phyloP scores from a whole-genome alignment of 768 basidiomycete genomes.

The Naganishia vaughanmartiniae region DNA sequence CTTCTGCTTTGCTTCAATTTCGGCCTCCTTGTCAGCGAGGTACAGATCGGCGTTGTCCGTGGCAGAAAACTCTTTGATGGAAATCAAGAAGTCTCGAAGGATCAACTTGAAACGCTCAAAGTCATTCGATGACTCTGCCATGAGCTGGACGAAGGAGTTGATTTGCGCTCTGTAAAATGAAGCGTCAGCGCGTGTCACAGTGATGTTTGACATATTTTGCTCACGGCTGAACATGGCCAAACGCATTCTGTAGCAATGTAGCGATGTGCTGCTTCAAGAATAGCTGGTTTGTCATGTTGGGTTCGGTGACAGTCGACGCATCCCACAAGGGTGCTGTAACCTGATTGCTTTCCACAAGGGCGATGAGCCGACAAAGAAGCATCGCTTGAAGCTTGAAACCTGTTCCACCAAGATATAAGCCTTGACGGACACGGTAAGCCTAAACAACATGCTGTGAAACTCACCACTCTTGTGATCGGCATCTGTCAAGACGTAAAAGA shows the following conservation, averaged over 20 bases:
- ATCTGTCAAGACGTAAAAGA: constrained; percentile 95
- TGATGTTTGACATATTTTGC: constrained; percentile 43
- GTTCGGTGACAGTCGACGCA: constrained; percentile 65
- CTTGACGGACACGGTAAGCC: background rate
- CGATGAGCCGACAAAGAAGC: constrained; percentile 89
- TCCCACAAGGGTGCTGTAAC: constrained; percentile 84
- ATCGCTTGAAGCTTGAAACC: constrained; percentile 91
- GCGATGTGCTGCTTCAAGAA: constrained; percentile 84
- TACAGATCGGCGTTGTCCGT: constrained; percentile 88
- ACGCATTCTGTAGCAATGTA: constrained; percentile 79
- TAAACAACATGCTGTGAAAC: constrained; percentile 24
- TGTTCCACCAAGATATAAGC: constrained; percentile 27
- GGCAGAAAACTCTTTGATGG: constrained; percentile 88
- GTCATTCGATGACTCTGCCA: constrained; percentile 54
- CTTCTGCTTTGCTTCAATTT: constrained; percentile 70
- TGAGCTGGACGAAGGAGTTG: constrained; percentile 52
- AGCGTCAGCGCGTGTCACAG: background rate
- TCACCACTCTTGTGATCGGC: constrained; percentile 91
- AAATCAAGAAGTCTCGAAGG: constrained; percentile 94
- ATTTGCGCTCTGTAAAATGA: constrained; percentile 49
- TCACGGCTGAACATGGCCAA: constrained; percentile 85
- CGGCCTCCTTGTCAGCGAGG: constrained; percentile 90
- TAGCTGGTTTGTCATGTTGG: constrained; percentile 67
- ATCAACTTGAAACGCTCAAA: constrained; percentile 69
- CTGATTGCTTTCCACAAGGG: constrained; percentile 75